phyloP scores from a whole-genome alignment of 2,329 filamentous ascomycete genomes.

The Aspergillus tanneri region DNA sequence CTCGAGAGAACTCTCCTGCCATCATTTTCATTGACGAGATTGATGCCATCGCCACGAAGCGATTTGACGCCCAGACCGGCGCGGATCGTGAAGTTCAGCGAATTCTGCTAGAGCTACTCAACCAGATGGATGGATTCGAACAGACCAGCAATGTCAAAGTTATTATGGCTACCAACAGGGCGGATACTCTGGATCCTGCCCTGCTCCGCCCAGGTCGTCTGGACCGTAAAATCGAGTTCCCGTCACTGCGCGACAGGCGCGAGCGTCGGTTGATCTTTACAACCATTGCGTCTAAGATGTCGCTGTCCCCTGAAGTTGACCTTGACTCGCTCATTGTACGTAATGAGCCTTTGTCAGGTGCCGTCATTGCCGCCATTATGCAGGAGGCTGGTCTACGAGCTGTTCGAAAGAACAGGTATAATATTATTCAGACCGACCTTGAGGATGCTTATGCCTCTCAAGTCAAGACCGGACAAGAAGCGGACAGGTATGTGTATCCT shows the following conservation, averaged over 20 bases:
- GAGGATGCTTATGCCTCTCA: conserved; percentile 97
- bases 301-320: conserved; percentile 91
- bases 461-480: conserved; percentile 78
- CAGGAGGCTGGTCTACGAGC: conserved; percentile 94
- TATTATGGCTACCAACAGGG: conserved; percentile 99
- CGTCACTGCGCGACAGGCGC: conserved; percentile 86
- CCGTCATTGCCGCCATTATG: conserved; percentile 98
- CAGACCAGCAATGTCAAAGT: conserved; percentile 99
- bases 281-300: conserved; percentile 98
- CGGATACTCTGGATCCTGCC: conserved; percentile 93
- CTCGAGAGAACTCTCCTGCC: conserved; percentile 92
- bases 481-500: conserved; percentile 53
- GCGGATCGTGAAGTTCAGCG: conserved; percentile 98
- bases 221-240: conserved; percentile 98
- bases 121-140: conserved; percentile 99
- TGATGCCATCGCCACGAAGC: conserved; percentile 97
- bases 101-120: conserved; percentile 93
- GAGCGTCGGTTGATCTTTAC: conserved; percentile 95
- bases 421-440: conserved; percentile 95
- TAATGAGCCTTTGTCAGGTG: conserved; percentile 92
- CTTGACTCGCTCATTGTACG: conserved; percentile 93
- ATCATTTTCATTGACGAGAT: conserved; percentile 99
- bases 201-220: conserved; percentile 91
- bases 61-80: conserved; percentile 97
- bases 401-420: conserved; percentile 96